These are phyloP conservation scores for Harrya chromipes DNA, from an alignment of 768 basidiomycete species.

Conservation along the genomic window DNA sequence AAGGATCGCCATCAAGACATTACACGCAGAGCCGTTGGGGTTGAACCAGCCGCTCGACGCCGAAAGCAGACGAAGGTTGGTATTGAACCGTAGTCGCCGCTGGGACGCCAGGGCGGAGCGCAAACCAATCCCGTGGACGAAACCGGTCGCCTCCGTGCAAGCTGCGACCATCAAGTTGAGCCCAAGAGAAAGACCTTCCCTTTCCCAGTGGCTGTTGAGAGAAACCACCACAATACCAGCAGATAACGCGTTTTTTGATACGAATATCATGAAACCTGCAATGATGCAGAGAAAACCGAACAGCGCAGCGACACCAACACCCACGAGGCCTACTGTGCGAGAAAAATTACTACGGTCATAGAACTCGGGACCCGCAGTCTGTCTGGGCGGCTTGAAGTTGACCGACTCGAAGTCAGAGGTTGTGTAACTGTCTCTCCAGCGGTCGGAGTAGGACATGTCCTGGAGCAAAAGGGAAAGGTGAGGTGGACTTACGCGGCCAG, in stretches of 20 bases:
- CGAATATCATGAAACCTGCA: conserved; percentile 21
- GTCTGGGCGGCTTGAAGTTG: conserved; percentile 15
- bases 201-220: conserved; percentile 10
- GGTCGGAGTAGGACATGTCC: conserved; percentile 6
- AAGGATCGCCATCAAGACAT: conserved; percentile 23
- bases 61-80: conserved; percentile 29
- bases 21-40: conserved; percentile 24
- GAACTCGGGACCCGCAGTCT: conserved; percentile 24
- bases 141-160: conserved; percentile 31
- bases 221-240: conserved; percentile 23
- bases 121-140: conserved; percentile 26
- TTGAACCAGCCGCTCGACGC: conserved; percentile 17
- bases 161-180: conserved; percentile 27
- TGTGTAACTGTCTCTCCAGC: conserved; percentile 8
- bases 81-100: conserved; percentile 24
- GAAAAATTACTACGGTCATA: conserved; percentile 27
- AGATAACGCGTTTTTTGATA: conserved; percentile 21
- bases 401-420: conserved; percentile 21
- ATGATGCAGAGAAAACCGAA: conserved; percentile 25
- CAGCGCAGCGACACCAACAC: conserved; percentile 20
- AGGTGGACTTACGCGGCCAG: background rate
- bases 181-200: conserved; percentile 21
- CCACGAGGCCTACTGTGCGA: conserved; percentile 23
- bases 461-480: background rate
- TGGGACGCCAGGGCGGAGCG: conserved; percentile 28